phyloP scores from a whole-genome alignment of 345 rosid species.

The Eucalyptus albens region DNA sequence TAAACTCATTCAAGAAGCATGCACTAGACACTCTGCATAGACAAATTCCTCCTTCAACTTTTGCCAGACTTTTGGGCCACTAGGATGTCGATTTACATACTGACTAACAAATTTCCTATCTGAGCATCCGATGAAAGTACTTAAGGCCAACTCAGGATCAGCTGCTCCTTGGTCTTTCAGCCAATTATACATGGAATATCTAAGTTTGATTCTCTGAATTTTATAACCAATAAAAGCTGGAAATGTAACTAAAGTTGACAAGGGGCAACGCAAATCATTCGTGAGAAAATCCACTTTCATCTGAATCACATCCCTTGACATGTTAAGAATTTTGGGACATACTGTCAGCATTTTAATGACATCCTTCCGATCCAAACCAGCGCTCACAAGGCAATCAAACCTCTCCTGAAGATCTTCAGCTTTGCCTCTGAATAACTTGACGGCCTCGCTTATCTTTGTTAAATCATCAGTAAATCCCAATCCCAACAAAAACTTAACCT shows the following conservation, averaged over 20 bases:
- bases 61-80: slow-evolving; percentile 55
- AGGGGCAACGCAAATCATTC: slow-evolving; percentile 40
- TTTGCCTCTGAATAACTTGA: slow-evolving; percentile 47
- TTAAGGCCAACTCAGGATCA: slow-evolving; percentile 13
- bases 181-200: slow-evolving; percentile 64
- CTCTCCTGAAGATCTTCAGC: slow-evolving; percentile 62
- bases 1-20: neutral
- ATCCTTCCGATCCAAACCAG: slow-evolving; percentile 49
- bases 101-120: slow-evolving; percentile 16
- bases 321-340: slow-evolving; percentile 57
- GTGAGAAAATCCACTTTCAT: slow-evolving; percentile 42
- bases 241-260: slow-evolving; percentile 27
- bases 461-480: slow-evolving; percentile 43
- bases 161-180: slow-evolving; percentile 32
- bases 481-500: slow-evolving; percentile 40
- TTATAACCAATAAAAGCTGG: slow-evolving; percentile 45
- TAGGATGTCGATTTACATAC: slow-evolving; percentile 40
- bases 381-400: slow-evolving; percentile 54
- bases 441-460: slow-evolving; percentile 17
- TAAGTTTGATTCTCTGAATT: slow-evolving; percentile 33
- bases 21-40: neutral
- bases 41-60: slow-evolving; percentile 29
- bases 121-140: slow-evolving; percentile 38
- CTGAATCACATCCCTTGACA: slow-evolving; percentile 30
- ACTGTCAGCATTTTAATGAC: slow-evolving; percentile 35